Percentiles rank a stretch among this genome's conserved stretches.
phyloP scores from a whole-genome alignment of 108 stramenopile species.

The Stephanodiscus triporus region DNA sequence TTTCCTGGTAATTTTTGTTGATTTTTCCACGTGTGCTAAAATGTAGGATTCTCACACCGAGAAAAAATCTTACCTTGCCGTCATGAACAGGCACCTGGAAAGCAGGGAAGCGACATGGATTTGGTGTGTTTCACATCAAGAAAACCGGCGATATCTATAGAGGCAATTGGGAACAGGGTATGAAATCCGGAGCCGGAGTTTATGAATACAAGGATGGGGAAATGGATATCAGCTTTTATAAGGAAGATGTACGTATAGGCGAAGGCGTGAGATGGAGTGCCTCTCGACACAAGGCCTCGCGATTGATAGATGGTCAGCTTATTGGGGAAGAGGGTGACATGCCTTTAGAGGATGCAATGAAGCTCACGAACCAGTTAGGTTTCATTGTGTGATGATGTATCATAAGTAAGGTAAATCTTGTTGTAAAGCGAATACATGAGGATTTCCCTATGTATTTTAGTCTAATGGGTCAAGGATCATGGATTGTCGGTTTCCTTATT shows the following conservation, averaged over 20 bases:
- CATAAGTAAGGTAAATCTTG: background rate
- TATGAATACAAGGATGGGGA: conserved; percentile 48
- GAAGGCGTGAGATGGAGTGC: conserved; percentile 47
- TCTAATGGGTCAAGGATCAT: too few species aligned
- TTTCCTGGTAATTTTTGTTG: background rate
- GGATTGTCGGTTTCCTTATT: background rate
- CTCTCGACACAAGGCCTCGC: conserved; percentile 26
- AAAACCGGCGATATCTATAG: conserved; percentile 42
- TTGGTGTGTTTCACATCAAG: conserved; percentile 45
- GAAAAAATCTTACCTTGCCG: background rate
- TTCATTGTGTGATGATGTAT: conserved; percentile 30
- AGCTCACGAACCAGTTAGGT: conserved; percentile 30
- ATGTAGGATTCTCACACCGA: conserved; percentile 7
- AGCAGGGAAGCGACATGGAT: conserved; percentile 36
- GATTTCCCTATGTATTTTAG: background rate
- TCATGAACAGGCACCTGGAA: conserved; percentile 22
- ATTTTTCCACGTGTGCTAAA: background rate
- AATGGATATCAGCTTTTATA: conserved; percentile 36
- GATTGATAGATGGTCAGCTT: conserved; percentile 29
- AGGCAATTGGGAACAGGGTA: conserved; percentile 36
- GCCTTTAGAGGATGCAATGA: conserved; percentile 30
- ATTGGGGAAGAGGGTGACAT: conserved; percentile 33
- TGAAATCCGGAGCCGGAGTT: conserved; percentile 39
- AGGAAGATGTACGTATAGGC: conserved; percentile 33
- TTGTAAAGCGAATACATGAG: too few species aligned